Percentiles rank a stretch among this genome's conserved stretches.
Conservation (phyloP, 768 basidiomycete species). For the Boletus huronensis region DNA sequence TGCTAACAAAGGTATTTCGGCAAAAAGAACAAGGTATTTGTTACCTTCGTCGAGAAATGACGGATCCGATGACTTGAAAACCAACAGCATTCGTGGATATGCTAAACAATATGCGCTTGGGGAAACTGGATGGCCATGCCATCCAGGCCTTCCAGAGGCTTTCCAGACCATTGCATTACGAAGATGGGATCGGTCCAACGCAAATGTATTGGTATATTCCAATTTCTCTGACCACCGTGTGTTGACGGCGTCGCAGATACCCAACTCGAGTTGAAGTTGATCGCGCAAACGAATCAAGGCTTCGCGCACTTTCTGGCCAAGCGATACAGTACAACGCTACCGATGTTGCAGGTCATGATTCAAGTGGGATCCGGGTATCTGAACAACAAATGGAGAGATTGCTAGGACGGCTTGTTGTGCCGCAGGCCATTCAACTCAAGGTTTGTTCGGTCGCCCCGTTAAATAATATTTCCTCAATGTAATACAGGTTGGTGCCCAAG, state of each 20-base stretch:
- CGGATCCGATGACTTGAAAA: neutral
- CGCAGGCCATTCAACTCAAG: constrained; percentile 44
- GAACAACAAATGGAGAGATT: constrained; percentile 40
- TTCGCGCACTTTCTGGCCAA: constrained; percentile 40
- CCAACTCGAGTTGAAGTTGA: constrained; percentile 73
- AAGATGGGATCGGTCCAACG: constrained; percentile 76
- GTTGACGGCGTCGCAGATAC: constrained; percentile 43
- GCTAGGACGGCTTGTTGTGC: constrained; percentile 62
- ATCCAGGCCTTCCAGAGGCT: constrained; percentile 51
- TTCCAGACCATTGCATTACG: constrained; percentile 54
- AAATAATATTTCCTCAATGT: constrained; percentile 2
- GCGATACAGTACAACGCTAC: constrained; percentile 39
- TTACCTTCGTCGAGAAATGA: neutral
- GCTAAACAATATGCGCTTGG: constrained; percentile 85
- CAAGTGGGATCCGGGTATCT: constrained; percentile 36
- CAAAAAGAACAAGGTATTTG: constrained; percentile 74
- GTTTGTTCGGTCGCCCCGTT: constrained; percentile 25
- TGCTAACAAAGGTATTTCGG: constrained; percentile 75
- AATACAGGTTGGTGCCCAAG: constrained; percentile 71
- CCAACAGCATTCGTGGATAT: constrained; percentile 69
- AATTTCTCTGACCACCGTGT: neutral
- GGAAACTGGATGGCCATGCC: constrained; percentile 46
- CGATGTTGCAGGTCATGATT: constrained; percentile 47
- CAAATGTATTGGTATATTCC: constrained; percentile 53
- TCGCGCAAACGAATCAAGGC: constrained; percentile 53